phyloP scores from a whole-genome alignment of 768 basidiomycete species.

The Clitopilus passeckerianus region DNA sequence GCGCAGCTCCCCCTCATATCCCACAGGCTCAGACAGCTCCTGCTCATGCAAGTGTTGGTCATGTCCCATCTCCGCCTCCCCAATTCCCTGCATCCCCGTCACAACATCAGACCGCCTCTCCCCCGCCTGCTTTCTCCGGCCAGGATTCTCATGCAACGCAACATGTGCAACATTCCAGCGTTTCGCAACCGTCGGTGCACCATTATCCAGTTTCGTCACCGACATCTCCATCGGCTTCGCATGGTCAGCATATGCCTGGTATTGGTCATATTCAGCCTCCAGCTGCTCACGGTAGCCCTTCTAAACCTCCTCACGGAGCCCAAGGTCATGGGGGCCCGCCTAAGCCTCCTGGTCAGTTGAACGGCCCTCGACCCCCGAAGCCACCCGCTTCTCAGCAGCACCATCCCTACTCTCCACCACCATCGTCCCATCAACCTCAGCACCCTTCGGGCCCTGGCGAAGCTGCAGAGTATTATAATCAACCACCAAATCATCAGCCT shows the following conservation, averaged over 20 bases:
- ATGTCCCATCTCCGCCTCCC: background rate
- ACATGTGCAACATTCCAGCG: background rate
- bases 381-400: background rate
- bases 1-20: background rate
- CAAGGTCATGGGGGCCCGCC: no score
- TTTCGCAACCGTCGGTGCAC: no score
- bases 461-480: background rate
- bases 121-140: background rate
- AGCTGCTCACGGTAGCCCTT: background rate
- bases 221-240: no score
- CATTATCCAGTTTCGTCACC: no score
- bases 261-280: background rate
- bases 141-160: background rate
- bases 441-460: background rate
- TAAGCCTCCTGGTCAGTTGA: background rate
- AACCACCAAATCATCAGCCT: background rate
- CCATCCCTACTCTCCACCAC: background rate
- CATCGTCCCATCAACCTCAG: background rate
- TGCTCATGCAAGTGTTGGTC: background rate
- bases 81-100: background rate
- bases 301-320: background rate
- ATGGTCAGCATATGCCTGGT: background rate
- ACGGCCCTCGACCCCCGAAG: background rate
- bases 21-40: background rate
- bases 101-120: background rate